A percentile compares a stretch with the other conserved stretches of the same genome.
These are phyloP conservation scores for Vitis hybrid DNA, from an alignment of 177 flowering plant genomes.

Conservation along the genomic window DNA sequence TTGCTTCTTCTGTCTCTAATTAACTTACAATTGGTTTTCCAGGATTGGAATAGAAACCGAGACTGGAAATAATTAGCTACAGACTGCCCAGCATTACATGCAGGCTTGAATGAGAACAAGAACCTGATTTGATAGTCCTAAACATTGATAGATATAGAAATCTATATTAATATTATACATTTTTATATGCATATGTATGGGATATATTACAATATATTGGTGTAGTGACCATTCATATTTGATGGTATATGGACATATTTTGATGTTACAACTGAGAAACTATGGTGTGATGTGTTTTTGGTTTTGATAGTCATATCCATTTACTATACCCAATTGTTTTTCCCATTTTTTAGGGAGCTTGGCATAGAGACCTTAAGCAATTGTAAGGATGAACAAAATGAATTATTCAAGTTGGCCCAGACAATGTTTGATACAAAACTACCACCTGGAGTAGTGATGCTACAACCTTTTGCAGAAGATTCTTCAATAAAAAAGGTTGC, in stretches of 20 bases:
- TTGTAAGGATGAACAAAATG: constrained; percentile 61
- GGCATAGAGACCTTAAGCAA: constrained; percentile 66
- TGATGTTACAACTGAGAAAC: too few species aligned
- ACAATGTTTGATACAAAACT: constrained; percentile 92
- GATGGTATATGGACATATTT: too few species aligned
- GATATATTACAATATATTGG: too few species aligned
- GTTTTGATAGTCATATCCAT: too few species aligned
- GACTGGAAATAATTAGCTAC: neutral
- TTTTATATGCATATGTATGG: too few species aligned
- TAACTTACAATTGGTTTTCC: neutral
- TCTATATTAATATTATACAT: too few species aligned
- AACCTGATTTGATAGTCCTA: neutral
- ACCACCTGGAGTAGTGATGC: constrained; percentile 78
- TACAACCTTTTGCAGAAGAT: constrained; percentile 90
- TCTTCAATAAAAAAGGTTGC: constrained; percentile 77
- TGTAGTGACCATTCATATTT: too few species aligned
- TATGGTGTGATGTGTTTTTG: too few species aligned
- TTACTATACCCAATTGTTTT: neutral
- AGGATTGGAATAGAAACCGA: neutral
- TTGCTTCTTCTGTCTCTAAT: constrained; percentile 2
- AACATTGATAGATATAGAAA: neutral
- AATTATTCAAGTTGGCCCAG: constrained; percentile 73
- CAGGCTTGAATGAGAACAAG: too few species aligned
- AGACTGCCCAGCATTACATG: neutral
- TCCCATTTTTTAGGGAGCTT: constrained; percentile 61